phyloP scores from a whole-genome alignment of 2,329 filamentous ascomycete genomes.

The Macrophomina phaseolina region DNA sequence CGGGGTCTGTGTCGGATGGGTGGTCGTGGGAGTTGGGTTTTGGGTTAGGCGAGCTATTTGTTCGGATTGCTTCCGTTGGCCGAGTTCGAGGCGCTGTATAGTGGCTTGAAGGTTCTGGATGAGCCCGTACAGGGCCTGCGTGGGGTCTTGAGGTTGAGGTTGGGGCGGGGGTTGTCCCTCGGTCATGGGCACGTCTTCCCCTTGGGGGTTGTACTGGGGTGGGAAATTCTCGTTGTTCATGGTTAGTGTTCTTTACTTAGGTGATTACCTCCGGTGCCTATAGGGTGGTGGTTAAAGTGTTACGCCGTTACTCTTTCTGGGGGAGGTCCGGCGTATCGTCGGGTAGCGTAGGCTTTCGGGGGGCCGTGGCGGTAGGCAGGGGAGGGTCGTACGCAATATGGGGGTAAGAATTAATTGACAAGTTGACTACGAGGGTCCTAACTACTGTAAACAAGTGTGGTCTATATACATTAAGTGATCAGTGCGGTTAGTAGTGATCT shows the following conservation, averaged over 20 bases:
- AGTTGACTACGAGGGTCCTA: not conserved
- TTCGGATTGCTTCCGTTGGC: too few species aligned
- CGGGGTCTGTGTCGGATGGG: too few species aligned
- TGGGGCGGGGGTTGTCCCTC: not conserved
- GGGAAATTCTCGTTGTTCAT: not conserved
- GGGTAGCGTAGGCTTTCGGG: not conserved
- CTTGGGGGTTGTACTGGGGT: not conserved
- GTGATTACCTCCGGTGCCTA: not conserved
- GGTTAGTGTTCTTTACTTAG: not conserved
- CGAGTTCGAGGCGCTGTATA: too few species aligned
- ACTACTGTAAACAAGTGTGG: not conserved
- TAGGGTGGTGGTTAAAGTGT: constrained; percentile 2
- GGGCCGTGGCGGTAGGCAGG: not conserved
- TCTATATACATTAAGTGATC: not conserved
- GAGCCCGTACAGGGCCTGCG: too few species aligned
- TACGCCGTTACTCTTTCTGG: not conserved
- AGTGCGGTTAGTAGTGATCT: not conserved
- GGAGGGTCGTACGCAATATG: not conserved
- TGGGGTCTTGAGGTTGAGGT: not conserved
- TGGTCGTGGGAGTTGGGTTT: too few species aligned
- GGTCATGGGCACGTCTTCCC: not conserved
- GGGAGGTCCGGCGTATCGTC: too few species aligned
- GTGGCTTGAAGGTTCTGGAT: too few species aligned
- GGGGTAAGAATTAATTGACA: not conserved
- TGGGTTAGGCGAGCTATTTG: too few species aligned